Conservation (phyloP, 192 early-diverging fungal genomes). For the Coemansia sp. region DNA sequence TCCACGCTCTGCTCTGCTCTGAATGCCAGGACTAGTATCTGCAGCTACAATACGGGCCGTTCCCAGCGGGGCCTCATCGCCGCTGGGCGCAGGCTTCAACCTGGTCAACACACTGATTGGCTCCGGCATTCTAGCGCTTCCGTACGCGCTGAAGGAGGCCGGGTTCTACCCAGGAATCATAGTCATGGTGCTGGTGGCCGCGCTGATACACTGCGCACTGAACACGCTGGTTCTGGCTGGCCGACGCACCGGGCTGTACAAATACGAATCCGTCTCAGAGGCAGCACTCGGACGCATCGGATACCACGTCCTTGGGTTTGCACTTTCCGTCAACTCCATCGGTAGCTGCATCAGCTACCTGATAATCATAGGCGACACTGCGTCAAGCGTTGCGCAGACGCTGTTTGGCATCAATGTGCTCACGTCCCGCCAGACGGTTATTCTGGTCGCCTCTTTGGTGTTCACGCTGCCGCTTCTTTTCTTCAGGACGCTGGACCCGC, state of each 20-base stretch:
- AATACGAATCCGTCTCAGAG: slow-evolving; percentile 53
- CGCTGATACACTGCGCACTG: slow-evolving; percentile 56
- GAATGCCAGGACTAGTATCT: not conserved
- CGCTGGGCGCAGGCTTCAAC: slow-evolving; percentile 56
- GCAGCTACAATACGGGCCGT: not conserved
- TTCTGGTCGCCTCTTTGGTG: slow-evolving; percentile 18
- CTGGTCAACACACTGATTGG: slow-evolving; percentile 71
- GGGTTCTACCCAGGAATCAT: slow-evolving; percentile 63
- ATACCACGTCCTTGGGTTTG: slow-evolving; percentile 56
- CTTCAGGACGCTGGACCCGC: slow-evolving; percentile 62
- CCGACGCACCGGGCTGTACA: slow-evolving; percentile 54
- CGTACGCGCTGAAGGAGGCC: slow-evolving; percentile 62
- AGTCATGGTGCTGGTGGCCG: slow-evolving; percentile 49
- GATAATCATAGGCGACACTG: slow-evolving; percentile 52
- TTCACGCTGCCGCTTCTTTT: slow-evolving; percentile 63
- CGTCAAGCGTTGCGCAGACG: slow-evolving; percentile 17
- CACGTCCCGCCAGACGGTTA: slow-evolving; percentile 25
- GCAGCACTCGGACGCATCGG: slow-evolving; percentile 58
- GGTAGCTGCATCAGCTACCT: slow-evolving; percentile 68
- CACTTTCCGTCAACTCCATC: slow-evolving; percentile 60
- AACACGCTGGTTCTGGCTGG: slow-evolving; percentile 60
- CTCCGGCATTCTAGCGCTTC: slow-evolving; percentile 66
- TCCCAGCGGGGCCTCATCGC: slow-evolving; percentile 23
- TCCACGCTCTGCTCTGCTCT: not conserved
- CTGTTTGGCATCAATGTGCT: slow-evolving; percentile 19